Evolutionary conservation across 768 basidiomycete species (phyloP).

Genomic region (Tylopilus sp.): DNA sequence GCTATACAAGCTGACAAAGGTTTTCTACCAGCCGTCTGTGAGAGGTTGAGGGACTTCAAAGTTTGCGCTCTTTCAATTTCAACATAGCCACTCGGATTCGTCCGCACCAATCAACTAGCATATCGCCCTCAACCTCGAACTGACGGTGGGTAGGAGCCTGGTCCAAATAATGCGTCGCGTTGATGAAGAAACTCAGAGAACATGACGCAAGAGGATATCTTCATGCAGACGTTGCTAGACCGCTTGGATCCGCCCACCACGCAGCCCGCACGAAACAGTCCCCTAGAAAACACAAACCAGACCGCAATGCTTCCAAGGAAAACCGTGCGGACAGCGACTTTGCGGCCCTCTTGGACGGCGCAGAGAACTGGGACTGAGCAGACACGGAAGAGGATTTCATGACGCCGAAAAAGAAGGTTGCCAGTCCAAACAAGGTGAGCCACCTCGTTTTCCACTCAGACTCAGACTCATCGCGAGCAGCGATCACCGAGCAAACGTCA

Average conservation of each 20-base stretch:
- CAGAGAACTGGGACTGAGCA: conserved; percentile 69
- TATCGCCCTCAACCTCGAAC: no score
- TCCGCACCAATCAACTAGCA: no score
- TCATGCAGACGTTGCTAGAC: conserved; percentile 52
- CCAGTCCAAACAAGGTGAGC: conserved; percentile 23
- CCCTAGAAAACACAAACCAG: conserved; percentile 20
- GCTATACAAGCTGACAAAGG: no score
- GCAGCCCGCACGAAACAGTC: neutral
- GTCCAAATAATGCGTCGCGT: conserved; percentile 30
- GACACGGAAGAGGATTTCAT: conserved; percentile 50
- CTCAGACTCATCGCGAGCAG: conserved; percentile 3
- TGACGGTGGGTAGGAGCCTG: no score
- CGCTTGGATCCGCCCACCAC: conserved; percentile 47
- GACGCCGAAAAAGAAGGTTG: conserved; percentile 47
- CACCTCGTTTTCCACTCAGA: neutral
- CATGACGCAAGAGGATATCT: conserved; percentile 47
- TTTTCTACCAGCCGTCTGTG: no score
- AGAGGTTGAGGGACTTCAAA: no score
- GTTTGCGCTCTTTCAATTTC: no score
- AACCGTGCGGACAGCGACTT: conserved; percentile 33
- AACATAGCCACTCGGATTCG: no score
- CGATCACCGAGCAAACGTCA: conserved; percentile 13
- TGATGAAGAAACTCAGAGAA: neutral
- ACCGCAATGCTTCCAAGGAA: conserved; percentile 7
- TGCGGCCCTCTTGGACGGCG: conserved; percentile 53